phyloP scores from a whole-genome alignment of 371 early-diverging fungal genomes.

The Apophysomyces trapeziformis region DNA sequence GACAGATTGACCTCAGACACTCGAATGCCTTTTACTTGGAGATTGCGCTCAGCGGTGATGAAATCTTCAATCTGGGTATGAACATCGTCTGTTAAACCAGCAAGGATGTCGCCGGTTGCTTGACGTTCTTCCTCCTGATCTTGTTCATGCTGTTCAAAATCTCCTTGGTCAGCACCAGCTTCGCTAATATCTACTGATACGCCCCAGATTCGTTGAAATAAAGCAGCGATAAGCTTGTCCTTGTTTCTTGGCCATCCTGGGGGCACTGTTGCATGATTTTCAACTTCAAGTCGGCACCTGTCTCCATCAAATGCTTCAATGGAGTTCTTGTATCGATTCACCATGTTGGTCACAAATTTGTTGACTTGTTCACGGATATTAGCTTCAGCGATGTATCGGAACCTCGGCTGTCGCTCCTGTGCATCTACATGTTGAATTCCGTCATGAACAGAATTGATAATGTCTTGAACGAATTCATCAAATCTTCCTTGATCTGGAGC shows the following conservation, averaged over 20 bases:
- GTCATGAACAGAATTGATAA: background rate
- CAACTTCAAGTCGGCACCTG: no score
- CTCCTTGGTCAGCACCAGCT: background rate
- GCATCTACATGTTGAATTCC: background rate
- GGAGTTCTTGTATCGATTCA: background rate
- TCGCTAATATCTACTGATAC: background rate
- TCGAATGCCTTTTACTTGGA: background rate
- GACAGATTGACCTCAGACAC: background rate
- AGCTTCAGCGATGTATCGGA: background rate
- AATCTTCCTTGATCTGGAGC: background rate
- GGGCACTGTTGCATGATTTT: no score
- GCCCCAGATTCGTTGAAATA: slow-evolving; percentile 1
- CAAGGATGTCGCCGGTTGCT: no score
- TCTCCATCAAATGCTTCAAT: background rate
- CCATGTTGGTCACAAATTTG: background rate
- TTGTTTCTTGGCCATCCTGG: no score
- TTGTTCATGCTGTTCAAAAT: background rate
- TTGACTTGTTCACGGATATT: background rate
- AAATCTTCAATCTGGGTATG: no score
- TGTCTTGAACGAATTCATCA: background rate
- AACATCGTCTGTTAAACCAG: no score
- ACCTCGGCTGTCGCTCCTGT: background rate
- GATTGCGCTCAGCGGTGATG: no score
- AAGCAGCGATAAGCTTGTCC: background rate
- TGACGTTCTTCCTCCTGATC: no score